These are phyloP conservation scores for Beauveria scarabaeidicola DNA, from an alignment of 2,329 filamentous ascomycete genomes.

Conservation along the genomic window DNA sequence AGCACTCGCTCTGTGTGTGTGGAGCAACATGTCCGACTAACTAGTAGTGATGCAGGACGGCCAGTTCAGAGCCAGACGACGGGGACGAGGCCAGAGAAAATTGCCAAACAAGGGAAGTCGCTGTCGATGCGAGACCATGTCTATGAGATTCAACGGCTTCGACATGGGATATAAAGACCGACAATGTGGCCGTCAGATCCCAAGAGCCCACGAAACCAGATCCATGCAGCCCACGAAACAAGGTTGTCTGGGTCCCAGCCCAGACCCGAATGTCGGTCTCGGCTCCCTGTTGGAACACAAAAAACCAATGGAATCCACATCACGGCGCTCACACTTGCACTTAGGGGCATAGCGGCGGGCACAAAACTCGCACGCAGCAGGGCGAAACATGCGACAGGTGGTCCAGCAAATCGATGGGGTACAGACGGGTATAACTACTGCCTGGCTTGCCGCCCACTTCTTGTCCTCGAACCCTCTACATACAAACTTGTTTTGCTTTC, in stretches of 20 bases:
- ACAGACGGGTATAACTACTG: conserved; percentile 4
- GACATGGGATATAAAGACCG: not conserved
- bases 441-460: not conserved
- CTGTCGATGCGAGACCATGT: not conserved
- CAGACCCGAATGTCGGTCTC: conserved; percentile 5
- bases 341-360: conserved; percentile 44
- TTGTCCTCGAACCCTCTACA: not conserved
- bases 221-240: not conserved
- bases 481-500: not conserved
- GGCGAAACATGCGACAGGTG: not conserved
- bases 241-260: conserved; percentile 1
- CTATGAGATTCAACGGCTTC: not conserved
- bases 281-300: conserved; percentile 6
- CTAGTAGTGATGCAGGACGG: not conserved
- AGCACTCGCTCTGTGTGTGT: not conserved
- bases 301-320: conserved; percentile 11
- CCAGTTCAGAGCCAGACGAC: not conserved
- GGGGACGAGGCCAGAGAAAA: not conserved
- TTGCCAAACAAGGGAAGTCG: not conserved
- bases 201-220: not conserved
- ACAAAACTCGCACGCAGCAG: conserved; percentile 9
- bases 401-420: not conserved
- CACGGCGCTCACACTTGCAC: conserved; percentile 42
- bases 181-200: not conserved
- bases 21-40: not conserved